These are phyloP conservation scores for Ophiostoma novo-ulmi DNA, from an alignment of 2,329 filamentous ascomycete genomes.

Conservation along the genomic window DNA sequence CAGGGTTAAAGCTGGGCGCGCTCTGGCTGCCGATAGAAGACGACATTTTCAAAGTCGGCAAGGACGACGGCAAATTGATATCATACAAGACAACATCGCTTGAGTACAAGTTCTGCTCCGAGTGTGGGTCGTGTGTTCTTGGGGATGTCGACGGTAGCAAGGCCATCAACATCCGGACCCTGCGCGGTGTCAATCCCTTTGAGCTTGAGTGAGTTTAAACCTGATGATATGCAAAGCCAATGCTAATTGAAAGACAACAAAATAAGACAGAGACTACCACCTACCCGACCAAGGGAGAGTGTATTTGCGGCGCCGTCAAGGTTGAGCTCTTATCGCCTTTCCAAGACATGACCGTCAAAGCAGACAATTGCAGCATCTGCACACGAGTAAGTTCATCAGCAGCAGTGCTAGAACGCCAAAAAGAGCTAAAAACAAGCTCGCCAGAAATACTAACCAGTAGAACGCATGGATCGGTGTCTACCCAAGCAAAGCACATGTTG, in stretches of 20 bases:
- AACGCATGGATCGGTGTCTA: slow-evolving; percentile 25
- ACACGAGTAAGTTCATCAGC: slow-evolving; percentile 10
- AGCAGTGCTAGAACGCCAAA: not conserved
- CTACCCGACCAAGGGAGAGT: slow-evolving; percentile 20
- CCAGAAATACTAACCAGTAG: not conserved
- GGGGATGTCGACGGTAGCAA: slow-evolving; percentile 15
- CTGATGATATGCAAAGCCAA: not conserved
- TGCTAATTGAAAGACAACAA: not conserved
- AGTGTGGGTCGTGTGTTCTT: slow-evolving; percentile 20
- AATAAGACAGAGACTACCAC: not conserved
- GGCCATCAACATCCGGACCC: slow-evolving; percentile 18
- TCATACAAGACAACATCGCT: slow-evolving; percentile 1
- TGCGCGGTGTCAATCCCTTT: slow-evolving; percentile 20
- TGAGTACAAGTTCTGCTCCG: slow-evolving; percentile 22
- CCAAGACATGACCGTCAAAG: slow-evolving; percentile 18
- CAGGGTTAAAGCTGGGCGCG: slow-evolving; percentile 18
- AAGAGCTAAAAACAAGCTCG: too few species aligned
- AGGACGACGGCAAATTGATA: slow-evolving; percentile 13
- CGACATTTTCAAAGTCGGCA: not conserved
- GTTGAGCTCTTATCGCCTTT: slow-evolving; percentile 21
- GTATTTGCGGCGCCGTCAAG: slow-evolving; percentile 24
- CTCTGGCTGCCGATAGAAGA: slow-evolving; percentile 14
- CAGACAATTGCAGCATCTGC: slow-evolving; percentile 28
- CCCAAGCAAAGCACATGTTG: slow-evolving; percentile 18
- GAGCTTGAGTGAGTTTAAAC: slow-evolving; percentile 1